Evolutionary conservation across 805 yeast genomes (phyloP).

Genomic region (Torulaspora gathmanii): DNA sequence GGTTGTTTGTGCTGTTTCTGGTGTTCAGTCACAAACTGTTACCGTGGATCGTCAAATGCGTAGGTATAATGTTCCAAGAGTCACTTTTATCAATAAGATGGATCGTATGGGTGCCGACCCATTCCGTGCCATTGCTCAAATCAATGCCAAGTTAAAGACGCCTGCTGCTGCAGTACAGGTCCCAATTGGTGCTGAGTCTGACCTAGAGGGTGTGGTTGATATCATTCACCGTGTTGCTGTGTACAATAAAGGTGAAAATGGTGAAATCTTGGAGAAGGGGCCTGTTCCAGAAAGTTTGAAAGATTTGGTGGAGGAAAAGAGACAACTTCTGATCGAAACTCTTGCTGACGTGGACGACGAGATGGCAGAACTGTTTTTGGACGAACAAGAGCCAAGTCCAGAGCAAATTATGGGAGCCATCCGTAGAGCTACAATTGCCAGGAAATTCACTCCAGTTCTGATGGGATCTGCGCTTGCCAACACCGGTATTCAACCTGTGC

Average conservation of each 20-base stretch:
- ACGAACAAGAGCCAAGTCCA: conserved; percentile 80
- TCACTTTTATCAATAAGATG: conserved; percentile 96
- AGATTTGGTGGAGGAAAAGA: conserved; percentile 84
- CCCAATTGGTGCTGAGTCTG: conserved; percentile 91
- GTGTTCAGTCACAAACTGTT: conserved; percentile 97
- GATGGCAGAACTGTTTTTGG: conserved; percentile 87
- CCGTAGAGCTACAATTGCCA: conserved; percentile 90
- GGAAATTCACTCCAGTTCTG: conserved; percentile 97
- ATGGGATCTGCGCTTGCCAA: conserved; percentile 99
- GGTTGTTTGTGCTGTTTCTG: conserved; percentile 97
- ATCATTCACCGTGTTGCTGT: conserved; percentile 81
- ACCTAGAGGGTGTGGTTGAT: conserved; percentile 84
- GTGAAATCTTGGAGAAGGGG: conserved; percentile 66
- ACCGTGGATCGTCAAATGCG: conserved; percentile 99
- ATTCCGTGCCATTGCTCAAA: conserved; percentile 88
- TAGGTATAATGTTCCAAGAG: conserved; percentile 93
- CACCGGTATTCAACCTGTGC: conserved; percentile 89
- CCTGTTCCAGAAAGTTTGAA: conserved; percentile 75
- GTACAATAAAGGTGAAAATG: conserved; percentile 86
- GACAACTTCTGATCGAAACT: conserved; percentile 80
- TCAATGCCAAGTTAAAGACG: conserved; percentile 78
- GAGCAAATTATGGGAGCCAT: conserved; percentile 85
- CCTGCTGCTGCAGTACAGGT: conserved; percentile 98
- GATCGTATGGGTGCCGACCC: conserved; percentile 99
- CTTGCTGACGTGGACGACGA: conserved; percentile 98